These are phyloP conservation scores for Candida mattraensis DNA, from an alignment of 805 yeast species.

Conservation along the genomic window DNA sequence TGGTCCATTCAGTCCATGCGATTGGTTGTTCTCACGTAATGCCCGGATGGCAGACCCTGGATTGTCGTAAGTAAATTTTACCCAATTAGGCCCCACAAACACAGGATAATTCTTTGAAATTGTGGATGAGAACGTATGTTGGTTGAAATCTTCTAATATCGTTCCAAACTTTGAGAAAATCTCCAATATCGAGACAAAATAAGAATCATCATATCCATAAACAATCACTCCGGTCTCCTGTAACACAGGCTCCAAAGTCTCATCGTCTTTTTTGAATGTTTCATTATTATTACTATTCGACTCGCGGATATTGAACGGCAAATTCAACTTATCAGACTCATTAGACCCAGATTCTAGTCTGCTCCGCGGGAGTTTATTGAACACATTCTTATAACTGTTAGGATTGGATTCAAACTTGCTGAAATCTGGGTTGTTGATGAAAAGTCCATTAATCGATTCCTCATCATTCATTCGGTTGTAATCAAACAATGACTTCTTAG, in stretches of 20 bases:
- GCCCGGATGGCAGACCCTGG: slow-evolving; percentile 80
- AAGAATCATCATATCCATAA: slow-evolving; percentile 83
- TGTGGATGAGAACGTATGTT: slow-evolving; percentile 1
- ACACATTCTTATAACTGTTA: slow-evolving; percentile 43
- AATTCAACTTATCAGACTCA: slow-evolving; percentile 7
- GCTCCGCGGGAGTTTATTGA: slow-evolving; percentile 35
- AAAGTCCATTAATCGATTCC: slow-evolving; percentile 36
- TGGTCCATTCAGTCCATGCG: slow-evolving; percentile 55
- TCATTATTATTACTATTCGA: slow-evolving; percentile 7
- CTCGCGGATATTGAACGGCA: slow-evolving; percentile 22
- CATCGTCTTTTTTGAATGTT: slow-evolving; percentile 21
- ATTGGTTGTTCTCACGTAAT: slow-evolving; percentile 74
- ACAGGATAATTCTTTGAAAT: slow-evolving; percentile 57
- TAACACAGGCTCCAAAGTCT: slow-evolving; percentile 21
- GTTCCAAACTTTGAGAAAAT: slow-evolving; percentile 80
- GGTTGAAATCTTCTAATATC: slow-evolving; percentile 71
- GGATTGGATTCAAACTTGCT: slow-evolving; percentile 45
- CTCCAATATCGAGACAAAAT: slow-evolving; percentile 63
- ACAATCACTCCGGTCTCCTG: slow-evolving; percentile 72
- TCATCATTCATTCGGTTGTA: slow-evolving; percentile 42
- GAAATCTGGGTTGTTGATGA: slow-evolving; percentile 25
- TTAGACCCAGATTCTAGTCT: slow-evolving; percentile 12
- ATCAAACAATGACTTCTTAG: slow-evolving; percentile 50
- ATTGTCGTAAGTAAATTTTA: slow-evolving; percentile 80
- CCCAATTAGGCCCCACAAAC: slow-evolving; percentile 86